Conservation (phyloP, 192 early-diverging fungal species). For the Rhizoclosmatium sp. region DNA sequence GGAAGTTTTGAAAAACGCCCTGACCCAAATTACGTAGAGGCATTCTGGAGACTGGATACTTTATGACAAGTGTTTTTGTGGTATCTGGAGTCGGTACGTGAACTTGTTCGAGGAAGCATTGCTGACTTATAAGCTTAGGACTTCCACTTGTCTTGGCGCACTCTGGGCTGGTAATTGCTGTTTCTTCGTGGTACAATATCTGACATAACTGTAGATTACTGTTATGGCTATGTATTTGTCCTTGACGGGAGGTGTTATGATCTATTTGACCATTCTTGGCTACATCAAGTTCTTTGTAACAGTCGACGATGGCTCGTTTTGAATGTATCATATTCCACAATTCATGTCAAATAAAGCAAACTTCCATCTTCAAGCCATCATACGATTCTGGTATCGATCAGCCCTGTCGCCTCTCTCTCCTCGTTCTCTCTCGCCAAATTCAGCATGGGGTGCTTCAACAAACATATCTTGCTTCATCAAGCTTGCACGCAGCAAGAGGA, state of each 20-base stretch:
- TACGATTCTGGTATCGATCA: not conserved
- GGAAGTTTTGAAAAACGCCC: slow-evolving; percentile 23
- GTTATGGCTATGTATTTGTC: slow-evolving; percentile 89
- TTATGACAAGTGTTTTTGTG: slow-evolving; percentile 90
- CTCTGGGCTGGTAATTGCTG: slow-evolving; percentile 68
- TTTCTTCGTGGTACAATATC: not conserved
- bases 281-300: slow-evolving; percentile 53
- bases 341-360: not conserved
- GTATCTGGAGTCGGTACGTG: slow-evolving; percentile 87
- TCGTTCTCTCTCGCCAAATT: not conserved
- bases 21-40: slow-evolving; percentile 48
- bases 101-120: slow-evolving; percentile 6
- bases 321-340: not conserved
- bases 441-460: slow-evolving; percentile 23
- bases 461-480: slow-evolving; percentile 53
- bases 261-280: slow-evolving; percentile 87
- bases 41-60: slow-evolving; percentile 68
- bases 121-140: slow-evolving; percentile 42
- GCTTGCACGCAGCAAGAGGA: slow-evolving; percentile 71
- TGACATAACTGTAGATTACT: slow-evolving; percentile 66
- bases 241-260: slow-evolving; percentile 86
- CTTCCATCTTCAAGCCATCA: not conserved
- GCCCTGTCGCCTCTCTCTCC: not conserved
- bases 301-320: slow-evolving; percentile 36
- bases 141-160: slow-evolving; percentile 86